Base-by-base conservation (phyloP, 257 asterid species). In the Lavandula angustifolia region DNA sequence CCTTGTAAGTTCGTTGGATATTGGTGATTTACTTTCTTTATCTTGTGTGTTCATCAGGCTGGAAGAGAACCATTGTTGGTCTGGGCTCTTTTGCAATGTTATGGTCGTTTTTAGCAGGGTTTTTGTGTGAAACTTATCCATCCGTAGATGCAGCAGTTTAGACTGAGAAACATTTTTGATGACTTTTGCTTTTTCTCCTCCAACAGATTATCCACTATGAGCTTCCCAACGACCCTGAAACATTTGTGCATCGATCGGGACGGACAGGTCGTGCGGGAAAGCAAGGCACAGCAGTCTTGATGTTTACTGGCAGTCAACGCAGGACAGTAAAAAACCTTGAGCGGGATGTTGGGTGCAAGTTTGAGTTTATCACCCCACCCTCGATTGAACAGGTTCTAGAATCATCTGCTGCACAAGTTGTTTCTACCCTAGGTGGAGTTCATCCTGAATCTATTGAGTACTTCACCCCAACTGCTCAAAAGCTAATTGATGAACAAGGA, bases 221-320 rank as follows among this genome's bases (percentile, higher is more conserved):
- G 76, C 90, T 89, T 64, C 97, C 99, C 49, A 92, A 89, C 58
- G 99, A 90, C 67, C 94, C 97, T 1, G 97, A 92, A 73, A 87
- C 97, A 35, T 92, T 92, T 67, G 99, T 92, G 79, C 99, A 92
- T 60, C 95, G 97, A 34, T 92, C 99, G 58, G 97, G 99, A 46
- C 90, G 96, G 58, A 92, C 99, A 11, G 99, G 99, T 14, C 96
- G 99, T 73, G 95, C 97, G 4, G 97, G 92, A 68, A 89, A 89
- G 50, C 72, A 71, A 71, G 97, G 95, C 69, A 63, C 77, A 18
- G 89, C 94, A 33, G 69, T 87, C 51, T 77, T 89, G 75, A 80
- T 89, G 95, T 89, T 89, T 75, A 83, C 94, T 3, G 70, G 80
- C 53, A 85, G 86, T 82, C 97, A 89, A 69, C 78, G 95, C 48